Percentiles rank a stretch among this genome's conserved stretches.
Conservation (phyloP, 1,139 yeast genomes). For the Saccharomyces pastorianus region DNA sequence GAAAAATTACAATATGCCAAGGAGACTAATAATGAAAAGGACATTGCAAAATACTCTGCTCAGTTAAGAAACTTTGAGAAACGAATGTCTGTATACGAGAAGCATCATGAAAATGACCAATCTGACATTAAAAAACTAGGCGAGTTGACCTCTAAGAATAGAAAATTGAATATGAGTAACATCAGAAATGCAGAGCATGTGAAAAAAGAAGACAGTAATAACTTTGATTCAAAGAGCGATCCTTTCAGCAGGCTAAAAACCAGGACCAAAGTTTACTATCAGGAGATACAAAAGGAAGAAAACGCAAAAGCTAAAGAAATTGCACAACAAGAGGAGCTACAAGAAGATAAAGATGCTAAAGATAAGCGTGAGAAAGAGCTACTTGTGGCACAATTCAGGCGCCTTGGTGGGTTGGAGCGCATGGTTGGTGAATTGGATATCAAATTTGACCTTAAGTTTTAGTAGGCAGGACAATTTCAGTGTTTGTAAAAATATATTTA, state of each 20-base stretch:
- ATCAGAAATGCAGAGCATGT: constrained; percentile 73
- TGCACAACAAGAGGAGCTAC: constrained; percentile 33
- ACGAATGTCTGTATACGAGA: constrained; percentile 40
- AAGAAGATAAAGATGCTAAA: constrained; percentile 32
- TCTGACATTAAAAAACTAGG: constrained; percentile 32
- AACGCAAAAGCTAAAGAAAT: constrained; percentile 39
- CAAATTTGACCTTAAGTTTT: constrained; percentile 37
- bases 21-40: constrained; percentile 51
- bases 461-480: constrained; percentile 1
- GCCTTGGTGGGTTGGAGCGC: constrained; percentile 41
- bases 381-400: constrained; percentile 33
- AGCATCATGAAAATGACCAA: constrained; percentile 32
- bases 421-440: constrained; percentile 40
- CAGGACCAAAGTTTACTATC: constrained; percentile 73
- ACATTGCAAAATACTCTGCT: constrained; percentile 38
- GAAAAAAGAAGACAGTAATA: constrained; percentile 39
- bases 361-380: constrained; percentile 33
- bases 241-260: constrained; percentile 90
- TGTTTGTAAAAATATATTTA: neutral
- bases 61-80: constrained; percentile 39
- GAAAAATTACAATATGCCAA: constrained; percentile 72
- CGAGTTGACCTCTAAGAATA: constrained; percentile 49
- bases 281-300: constrained; percentile 40
- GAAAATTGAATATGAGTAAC: constrained; percentile 68
- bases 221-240: constrained; percentile 51